Base-by-base conservation (phyloP, 768 basidiomycete species). In the Hericium coralloides region DNA sequence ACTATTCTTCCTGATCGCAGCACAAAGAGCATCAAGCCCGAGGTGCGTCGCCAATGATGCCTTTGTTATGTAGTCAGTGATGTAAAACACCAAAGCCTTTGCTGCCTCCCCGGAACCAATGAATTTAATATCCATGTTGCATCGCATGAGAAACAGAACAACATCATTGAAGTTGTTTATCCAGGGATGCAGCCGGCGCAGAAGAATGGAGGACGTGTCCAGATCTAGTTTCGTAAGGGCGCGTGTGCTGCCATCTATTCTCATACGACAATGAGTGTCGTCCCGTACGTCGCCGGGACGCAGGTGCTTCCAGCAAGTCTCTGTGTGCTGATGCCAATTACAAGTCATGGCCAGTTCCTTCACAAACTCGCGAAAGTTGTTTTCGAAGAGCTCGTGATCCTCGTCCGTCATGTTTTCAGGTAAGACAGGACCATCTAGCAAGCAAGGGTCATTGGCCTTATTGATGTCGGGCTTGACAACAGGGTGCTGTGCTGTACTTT, bases 41-140 rank as follows among this genome's bases (percentile, higher is more conserved):
- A 76, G 70, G 62, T 79, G 73, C 0, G 70, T 59, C 39, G 75
- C 74, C 8, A 79, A 55, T 43, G 73, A 68, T 0, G 70, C 53
- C 55, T 80, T 80, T 1, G 76, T 72, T 17, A 79, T 76, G 52
- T 80, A 79, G 54, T 79, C 69, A 0, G 77, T 79, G 18, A 79
- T 74, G 51, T 79, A 80, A 56, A 74, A 76, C 4, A 75, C 41
- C 0, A 76, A 57, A 0, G 77, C 76, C 54, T 78, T 78, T 1
- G 74, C 74, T 0, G 69, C 58, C 7, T 62, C 39, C 0, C 78
- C 78, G 0, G 76, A 78, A 0, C 69, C 71, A 15, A 80, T 71
- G 48, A 71, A 75, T 56, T 78, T 76, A 1, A 79, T 73, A 53
- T 79, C 78, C 71, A 76, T 76, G 54, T 79, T 79, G 49, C 73